Evolutionary conservation across 2,329 filamentous ascomycete genomes (phyloP).

Genomic region (Pleurostoma richardsiae): DNA sequence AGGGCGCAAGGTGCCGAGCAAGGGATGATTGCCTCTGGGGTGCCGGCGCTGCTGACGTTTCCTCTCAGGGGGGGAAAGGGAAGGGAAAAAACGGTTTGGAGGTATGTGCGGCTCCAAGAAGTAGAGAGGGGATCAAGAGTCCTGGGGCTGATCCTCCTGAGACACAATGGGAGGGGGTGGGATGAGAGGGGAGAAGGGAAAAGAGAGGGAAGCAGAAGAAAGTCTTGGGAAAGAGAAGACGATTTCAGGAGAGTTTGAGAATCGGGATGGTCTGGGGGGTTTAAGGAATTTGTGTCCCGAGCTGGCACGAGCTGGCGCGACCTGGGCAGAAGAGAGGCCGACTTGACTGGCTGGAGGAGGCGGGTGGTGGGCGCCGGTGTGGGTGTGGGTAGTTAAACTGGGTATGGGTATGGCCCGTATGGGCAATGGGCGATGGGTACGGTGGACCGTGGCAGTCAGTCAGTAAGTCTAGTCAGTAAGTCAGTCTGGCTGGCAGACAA

Average conservation of each 20-base stretch:
- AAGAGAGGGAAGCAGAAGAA: constrained; percentile 30
- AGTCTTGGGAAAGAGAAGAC: constrained; percentile 32
- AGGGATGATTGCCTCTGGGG: constrained; percentile 28
- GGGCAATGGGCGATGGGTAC: too few species aligned
- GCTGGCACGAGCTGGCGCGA: constrained; percentile 3
- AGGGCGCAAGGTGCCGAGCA: constrained; percentile 23
- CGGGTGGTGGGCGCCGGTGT: constrained; percentile 10
- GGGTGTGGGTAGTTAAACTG: background rate
- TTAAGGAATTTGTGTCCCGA: constrained; percentile 28
- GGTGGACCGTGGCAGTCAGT: too few species aligned
- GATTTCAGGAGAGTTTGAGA: constrained; percentile 27
- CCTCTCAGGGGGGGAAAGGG: background rate
- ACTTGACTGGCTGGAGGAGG: constrained; percentile 9
- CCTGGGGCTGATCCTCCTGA: constrained; percentile 24
- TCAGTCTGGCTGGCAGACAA: too few species aligned
- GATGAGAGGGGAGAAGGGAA: constrained; percentile 17
- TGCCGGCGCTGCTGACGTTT: constrained; percentile 11
- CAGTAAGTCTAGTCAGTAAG: too few species aligned
- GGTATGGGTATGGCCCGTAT: too few species aligned
- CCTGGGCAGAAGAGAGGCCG: constrained; percentile 1
- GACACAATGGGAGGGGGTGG: constrained; percentile 20
- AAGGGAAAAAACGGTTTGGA: constrained; percentile 1
- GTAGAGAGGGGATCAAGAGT: constrained; percentile 15
- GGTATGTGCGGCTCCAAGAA: constrained; percentile 14
- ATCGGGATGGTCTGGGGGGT: constrained; percentile 30